Conservation (phyloP, 441 rosid species). For the Croton laevigatus region DNA sequence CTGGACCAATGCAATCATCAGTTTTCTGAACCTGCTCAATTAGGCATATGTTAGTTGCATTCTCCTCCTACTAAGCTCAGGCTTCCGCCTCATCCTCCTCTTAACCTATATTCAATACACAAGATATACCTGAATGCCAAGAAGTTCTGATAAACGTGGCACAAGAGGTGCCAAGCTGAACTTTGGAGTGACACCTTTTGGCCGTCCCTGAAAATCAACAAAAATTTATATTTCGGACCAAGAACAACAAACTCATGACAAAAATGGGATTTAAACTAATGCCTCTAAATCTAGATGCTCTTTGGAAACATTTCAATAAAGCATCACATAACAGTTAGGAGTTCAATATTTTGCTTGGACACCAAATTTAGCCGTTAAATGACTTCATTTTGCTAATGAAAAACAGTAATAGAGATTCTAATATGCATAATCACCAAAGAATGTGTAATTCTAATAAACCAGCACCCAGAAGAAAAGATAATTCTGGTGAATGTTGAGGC, state of each 20-base stretch:
- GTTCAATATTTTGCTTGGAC: not conserved
- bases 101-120: not conserved
- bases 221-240: constrained; percentile 13
- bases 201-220: constrained; percentile 74
- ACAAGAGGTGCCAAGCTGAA: constrained; percentile 94
- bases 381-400: not conserved
- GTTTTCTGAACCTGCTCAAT: constrained; percentile 72
- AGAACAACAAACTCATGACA: too few species aligned
- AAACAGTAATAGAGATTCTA: not conserved
- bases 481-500: not conserved
- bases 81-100: not conserved
- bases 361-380: constrained; percentile 1
- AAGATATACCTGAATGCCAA: constrained; percentile 67
- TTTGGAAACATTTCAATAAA: not conserved
- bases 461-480: not conserved
- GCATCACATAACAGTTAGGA: not conserved
- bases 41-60: constrained; percentile 1
- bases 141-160: constrained; percentile 86
- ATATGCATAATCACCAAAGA: not conserved
- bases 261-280: not conserved
- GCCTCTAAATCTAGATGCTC: not conserved
- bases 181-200: constrained; percentile 92
- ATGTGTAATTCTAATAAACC: not conserved
- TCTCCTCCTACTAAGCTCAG: not conserved
- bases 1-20: constrained; percentile 87